Percentiles rank a stretch among this genome's conserved stretches.
Conservation (phyloP, 192 early-diverging fungal genomes). For the Coemansia umbellata region DNA sequence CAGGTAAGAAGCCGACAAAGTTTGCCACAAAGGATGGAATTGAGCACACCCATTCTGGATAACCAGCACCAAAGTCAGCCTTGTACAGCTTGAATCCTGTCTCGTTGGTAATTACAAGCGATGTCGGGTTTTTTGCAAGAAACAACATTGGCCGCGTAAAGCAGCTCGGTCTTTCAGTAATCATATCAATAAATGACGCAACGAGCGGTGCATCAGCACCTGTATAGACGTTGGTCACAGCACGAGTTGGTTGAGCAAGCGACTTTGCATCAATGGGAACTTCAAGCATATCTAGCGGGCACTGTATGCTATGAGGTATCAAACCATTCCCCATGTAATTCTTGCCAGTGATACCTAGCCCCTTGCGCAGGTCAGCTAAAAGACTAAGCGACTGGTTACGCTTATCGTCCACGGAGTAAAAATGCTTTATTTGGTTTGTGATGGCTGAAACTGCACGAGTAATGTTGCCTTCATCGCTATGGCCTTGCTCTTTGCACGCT, state of each 20-base stretch:
- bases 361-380: conserved; percentile 37
- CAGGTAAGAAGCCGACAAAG: conserved; percentile 46
- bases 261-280: conserved; percentile 7
- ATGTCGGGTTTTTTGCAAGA: conserved; percentile 17
- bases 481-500: conserved; percentile 12
- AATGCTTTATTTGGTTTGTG: too few species aligned
- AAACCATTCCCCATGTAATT: conserved; percentile 45
- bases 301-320: conserved; percentile 30
- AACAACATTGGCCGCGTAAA: conserved; percentile 44
- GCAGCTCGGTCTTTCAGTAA: conserved; percentile 17
- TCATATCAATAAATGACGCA: conserved; percentile 38
- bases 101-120: conserved; percentile 36
- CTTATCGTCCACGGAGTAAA: too few species aligned
- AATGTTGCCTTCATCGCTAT: too few species aligned
- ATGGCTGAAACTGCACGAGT: too few species aligned
- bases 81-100: conserved; percentile 35
- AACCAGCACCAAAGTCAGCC: conserved; percentile 39
- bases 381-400: conserved; percentile 37
- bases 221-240: conserved; percentile 12
- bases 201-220: conserved; percentile 30
- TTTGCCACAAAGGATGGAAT: conserved; percentile 44
- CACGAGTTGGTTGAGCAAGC: conserved; percentile 8
- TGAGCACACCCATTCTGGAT: conserved; percentile 41
- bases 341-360: conserved; percentile 12
- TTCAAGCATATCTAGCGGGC: conserved; percentile 27